phyloP scores from a whole-genome alignment of 1,284 basidiomycete genomes.

The Vanrija sp. region DNA sequence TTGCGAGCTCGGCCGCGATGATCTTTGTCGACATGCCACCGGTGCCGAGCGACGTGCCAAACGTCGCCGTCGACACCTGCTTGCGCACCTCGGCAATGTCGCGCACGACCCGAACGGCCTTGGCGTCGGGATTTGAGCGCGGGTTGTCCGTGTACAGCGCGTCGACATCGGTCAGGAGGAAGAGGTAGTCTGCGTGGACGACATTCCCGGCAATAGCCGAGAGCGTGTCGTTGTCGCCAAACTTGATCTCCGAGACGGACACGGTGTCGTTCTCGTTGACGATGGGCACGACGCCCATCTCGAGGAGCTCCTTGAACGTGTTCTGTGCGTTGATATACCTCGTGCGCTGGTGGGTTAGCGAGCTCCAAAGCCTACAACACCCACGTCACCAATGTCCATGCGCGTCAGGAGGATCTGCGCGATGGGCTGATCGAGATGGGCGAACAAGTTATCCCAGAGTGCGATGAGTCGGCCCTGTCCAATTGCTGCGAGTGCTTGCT shows the following conservation, averaged over 20 bases:
- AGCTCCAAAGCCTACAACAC: constrained; percentile 35
- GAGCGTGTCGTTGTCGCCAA: constrained; percentile 97
- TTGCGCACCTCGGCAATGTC: constrained; percentile 77
- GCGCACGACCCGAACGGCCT: constrained; percentile 72
- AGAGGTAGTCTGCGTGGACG: constrained; percentile 95
- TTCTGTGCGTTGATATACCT: constrained; percentile 92
- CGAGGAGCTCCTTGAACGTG: constrained; percentile 80
- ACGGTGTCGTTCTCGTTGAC: constrained; percentile 97
- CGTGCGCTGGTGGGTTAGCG: constrained; percentile 61
- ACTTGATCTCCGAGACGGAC: constrained; percentile 98
- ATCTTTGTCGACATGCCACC: constrained; percentile 99
- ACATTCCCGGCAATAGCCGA: constrained; percentile 96
- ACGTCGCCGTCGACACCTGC: constrained; percentile 82
- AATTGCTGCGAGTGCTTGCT: constrained; percentile 95
- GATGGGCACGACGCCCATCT: constrained; percentile 87
- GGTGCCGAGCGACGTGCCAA: constrained; percentile 89
- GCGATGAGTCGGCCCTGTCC: constrained; percentile 95
- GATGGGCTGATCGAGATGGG: constrained; percentile 87
- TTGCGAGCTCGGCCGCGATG: constrained; percentile 95
- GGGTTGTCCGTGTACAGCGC: constrained; percentile 91
- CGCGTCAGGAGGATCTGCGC: constrained; percentile 92
- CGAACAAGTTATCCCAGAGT: constrained; percentile 93
- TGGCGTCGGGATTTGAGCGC: constrained; percentile 77
- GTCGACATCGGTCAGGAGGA: constrained; percentile 95
- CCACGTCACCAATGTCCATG: constrained; percentile 92